Evolutionary conservation across 768 basidiomycete genomes (phyloP), one percentile per base, ranked within the genome.

Genomic region (Pholiota conissans): DNA sequence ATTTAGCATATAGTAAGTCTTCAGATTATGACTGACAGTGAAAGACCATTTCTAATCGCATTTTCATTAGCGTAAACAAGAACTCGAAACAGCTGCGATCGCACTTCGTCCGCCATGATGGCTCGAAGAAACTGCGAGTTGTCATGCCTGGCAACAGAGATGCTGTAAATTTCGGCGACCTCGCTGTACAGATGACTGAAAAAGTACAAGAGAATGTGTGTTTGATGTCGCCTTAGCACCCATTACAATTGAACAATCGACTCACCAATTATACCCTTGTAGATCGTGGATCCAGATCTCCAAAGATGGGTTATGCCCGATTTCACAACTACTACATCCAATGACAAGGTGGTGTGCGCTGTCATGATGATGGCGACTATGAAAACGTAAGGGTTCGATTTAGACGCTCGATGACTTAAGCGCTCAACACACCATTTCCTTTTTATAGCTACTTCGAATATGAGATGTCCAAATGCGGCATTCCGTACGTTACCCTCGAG

Each of bases 401-500:
- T 52, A 40, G n/a, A 13, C 37, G 37, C 27, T 32, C 9, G 2
- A 16, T 49, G 26, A 40, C 26, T 27, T 9, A n/a, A n/a, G n/a
- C n/a, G n/a, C n/a, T n/a, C n/a, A n/a, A n/a, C n/a, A n/a, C 13
- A 50, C 22, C 39, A 6, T 22, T 14, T 45, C 16, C 6, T 9
- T 49, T 28, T 55, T 46, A 29, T 18, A 67, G 61, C n/a, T 78
- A 74, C 56, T 79, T 80, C 64, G 27, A 63, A 5, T 77, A 74
- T 59, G 66, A 61, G 29, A 65, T 74, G 30, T 37, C 40, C 9
- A 58, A 56, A 14, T 79, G 79, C 42, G 78, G 81, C 1, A 73
- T 81, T 3, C 78, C 81, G 14, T 70, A 64, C 29, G 70, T 83
- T 47, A 80, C 78, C 5, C 72, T 83, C 30, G 69, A 75, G 49